Evolutionary conservation across 2,329 filamentous ascomycete genomes (phyloP), one percentile per base, ranked within the genome.

Genomic region (Phoma sp.): DNA sequence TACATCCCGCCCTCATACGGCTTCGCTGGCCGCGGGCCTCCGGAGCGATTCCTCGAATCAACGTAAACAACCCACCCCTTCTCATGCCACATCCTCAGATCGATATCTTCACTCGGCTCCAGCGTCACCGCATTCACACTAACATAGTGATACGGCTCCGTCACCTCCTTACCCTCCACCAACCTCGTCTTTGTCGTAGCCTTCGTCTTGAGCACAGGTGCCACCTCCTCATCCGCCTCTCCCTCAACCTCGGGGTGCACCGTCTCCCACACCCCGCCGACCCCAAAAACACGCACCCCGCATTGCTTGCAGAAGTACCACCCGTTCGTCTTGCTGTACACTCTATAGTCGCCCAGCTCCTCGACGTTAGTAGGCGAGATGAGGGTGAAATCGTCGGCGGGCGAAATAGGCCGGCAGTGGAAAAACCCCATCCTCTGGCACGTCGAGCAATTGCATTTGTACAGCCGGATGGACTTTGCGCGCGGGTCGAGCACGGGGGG

Each of bases 291-390:
- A 3, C 79, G 65, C 12, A 78, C 76, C 0, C 77, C 80, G 55
- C 81, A 83, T 0, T 55, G 76, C 45, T 73, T 76, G 67, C 81
- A 83, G 57, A 81, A 83, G 54, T 78, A 76, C 69, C 76, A 82
- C 48, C 76, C 75, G 6, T 70, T 62, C 4, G 49, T 55, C 41
- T 69, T 65, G 2, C 63, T 49, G 49, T 67, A 64, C 51, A 73
- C 74, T 5, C 64, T 69, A 52, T 82, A 83, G 50, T 78, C 74
- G 17, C 74, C 75, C 2, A 83, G 63, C 10, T 76, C 76, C 0
- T 60, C 48, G 19, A 76, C 54, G 8, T 51, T 57, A 15, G 64
- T 29, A 0, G 81, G 81, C 2, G 75, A 76, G 2, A 81, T 71
- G 9, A 84, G 74, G 7, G 78, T 63, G 63, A 83, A 84, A 65